These are phyloP conservation scores for Yamagishiella unicocca DNA, from an alignment of 139 green algal genomes.

Conservation along the genomic window DNA sequence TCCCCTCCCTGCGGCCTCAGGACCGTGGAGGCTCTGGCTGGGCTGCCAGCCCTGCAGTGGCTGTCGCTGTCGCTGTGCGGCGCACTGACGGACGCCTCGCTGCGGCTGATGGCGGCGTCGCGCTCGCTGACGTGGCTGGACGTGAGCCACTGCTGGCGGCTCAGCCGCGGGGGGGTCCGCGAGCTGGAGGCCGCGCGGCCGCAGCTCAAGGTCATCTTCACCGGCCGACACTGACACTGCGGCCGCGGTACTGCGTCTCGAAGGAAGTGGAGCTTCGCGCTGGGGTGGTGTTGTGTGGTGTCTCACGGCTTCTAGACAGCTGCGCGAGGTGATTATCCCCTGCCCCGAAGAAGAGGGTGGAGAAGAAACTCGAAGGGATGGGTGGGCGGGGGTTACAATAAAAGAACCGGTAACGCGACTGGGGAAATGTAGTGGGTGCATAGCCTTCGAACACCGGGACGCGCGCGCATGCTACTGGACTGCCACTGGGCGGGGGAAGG, in stretches of 20 bases:
- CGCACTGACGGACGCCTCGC: constrained; percentile 25
- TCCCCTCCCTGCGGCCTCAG: constrained; percentile 7
- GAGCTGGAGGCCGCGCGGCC: constrained; percentile 23
- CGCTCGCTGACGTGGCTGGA: constrained; percentile 52
- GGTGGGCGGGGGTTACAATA: no score
- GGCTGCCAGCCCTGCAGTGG: constrained; percentile 52
- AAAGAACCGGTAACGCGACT: no score
- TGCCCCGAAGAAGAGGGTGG: no score
- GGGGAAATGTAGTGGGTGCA: no score
- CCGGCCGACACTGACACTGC: neutral
- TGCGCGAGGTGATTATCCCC: no score
- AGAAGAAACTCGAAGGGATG: no score
- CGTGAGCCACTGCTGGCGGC: constrained; percentile 48
- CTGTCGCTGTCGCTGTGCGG: constrained; percentile 55
- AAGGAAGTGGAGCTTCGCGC: no score
- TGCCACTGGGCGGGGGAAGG: no score
- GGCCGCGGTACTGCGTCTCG: neutral
- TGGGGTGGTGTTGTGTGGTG: no score
- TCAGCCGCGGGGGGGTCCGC: constrained; percentile 8
- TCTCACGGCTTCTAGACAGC: no score
- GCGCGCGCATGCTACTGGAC: no score
- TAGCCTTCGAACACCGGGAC: no score
- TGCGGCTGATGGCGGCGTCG: constrained; percentile 42
- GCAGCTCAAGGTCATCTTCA: constrained; percentile 42
- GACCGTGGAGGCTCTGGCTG: constrained; percentile 47